Base-by-base conservation (phyloP, 2,329 filamentous ascomycete species). In the Kalaharituber pfeilii region DNA sequence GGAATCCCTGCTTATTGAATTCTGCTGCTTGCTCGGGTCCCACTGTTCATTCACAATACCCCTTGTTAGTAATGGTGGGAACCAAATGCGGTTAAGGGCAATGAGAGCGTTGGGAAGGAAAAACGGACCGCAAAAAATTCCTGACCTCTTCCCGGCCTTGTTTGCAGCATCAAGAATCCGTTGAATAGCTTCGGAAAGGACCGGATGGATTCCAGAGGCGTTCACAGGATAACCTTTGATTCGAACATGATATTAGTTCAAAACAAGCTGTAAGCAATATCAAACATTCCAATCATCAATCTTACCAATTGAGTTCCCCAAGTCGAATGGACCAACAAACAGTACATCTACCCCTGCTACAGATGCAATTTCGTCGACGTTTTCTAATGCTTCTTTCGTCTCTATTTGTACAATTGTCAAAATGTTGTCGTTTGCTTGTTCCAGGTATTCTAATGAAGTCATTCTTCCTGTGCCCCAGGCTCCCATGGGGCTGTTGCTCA, bases 331-430 rank as follows among this genome's bases (percentile, higher is more conserved):
- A 0, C 80, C 80, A 49, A 82, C 72, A 63, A 81, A 82, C 24
- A 82, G 67, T 3, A 79, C 73, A 57, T 83, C 80, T 22, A 82
- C 70, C 2, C 77, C 77, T 2, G 76, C 67, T 22, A 80, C 69
- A 20, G 73, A 70, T 42, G 77, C 78, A 65, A 83, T 82, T 49
- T 75, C 75, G 29, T 81, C 78, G 1, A 82, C 68, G 52, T 73
- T 72, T 49, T 72, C 73, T 13, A 82, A 68, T 0, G 79, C 79
- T 64, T 81, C 78, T 57, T 70, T 69, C 0, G 80, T 82, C 68
- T 83, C 80, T 52, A 83, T 82, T 65, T 82, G 80, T 9, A 82
- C 77, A 68, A 81, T 79, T 15, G 76, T 80, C 55, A 82, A 64
- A 22, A 82, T 70, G 27, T 72, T 71, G 7, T 72, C 70, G 62